Evolutionary conservation across 2,329 filamentous ascomycete species (phyloP), one percentile per base, ranked within the genome.

Genomic region (Hortaea werneckii): DNA sequence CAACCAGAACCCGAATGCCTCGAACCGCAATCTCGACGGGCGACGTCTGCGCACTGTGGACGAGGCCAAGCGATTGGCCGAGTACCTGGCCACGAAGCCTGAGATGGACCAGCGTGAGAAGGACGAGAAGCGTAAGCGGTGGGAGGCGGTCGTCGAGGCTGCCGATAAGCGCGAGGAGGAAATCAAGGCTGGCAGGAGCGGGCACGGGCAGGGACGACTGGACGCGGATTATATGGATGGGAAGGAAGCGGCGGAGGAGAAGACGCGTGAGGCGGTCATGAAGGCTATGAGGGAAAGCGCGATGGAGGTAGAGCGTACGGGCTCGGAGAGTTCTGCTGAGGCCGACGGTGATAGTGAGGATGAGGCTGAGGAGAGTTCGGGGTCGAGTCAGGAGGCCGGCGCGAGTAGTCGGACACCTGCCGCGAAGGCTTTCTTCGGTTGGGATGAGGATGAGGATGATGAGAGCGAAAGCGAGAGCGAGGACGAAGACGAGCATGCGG

Each of bases 51-150:
- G 94, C 42, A 96, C 92, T 2, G 87, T 96, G 28, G 90, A 85
- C 34, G 92, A 98, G 64, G 92, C 92, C 30, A 98, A 98, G 66
- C 86, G 87, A 1, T 73, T 98, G 13, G 92, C 94, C 0, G 89
- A 96, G 64, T 96, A 95, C 59, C 76, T 96, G 1, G 87, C 89
- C 2, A 85, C 94, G 55, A 95, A 96, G 64, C 92, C 94, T 0
- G 90, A 95, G 50, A 95, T 98, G 90, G 92, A 95, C 52, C 82
- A 83, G 66, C 87, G 87, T 62, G 88, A 96, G 64, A 90, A 88
- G 60, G 89, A 95, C 62, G 83, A 85, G 66, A 79, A 88, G 41
- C 77, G 85, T 40, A 80, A 85, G 65, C 74, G 89, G 41, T 95
- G 88, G 87, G 82, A 95, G 64, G 79, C 89, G 59, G 84, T 96